Percentiles rank a stretch among this genome's conserved stretches.
Conservation (phyloP, 768 basidiomycete species). For the Kondoa malvinella region DNA sequence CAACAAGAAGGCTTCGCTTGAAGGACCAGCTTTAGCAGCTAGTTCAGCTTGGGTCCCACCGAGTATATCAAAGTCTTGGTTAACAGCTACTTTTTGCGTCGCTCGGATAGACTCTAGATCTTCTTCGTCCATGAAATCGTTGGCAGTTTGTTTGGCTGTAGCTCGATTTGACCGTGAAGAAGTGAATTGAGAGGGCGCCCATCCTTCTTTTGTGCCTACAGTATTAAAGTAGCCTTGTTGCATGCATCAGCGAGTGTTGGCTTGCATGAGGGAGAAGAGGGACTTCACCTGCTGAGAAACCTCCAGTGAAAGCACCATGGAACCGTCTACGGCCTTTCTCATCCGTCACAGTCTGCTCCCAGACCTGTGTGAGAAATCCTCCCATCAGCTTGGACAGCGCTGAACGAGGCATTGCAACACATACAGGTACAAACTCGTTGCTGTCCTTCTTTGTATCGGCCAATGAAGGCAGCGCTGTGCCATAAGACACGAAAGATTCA, state of each 20-base stretch:
- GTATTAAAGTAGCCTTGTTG: slow-evolving; percentile 69
- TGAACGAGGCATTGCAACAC: slow-evolving; percentile 31
- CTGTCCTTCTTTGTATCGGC: slow-evolving; percentile 68
- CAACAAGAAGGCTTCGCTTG: slow-evolving; percentile 40
- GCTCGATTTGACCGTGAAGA: slow-evolving; percentile 61
- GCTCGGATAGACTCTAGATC: slow-evolving; percentile 70
- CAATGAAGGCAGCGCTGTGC: slow-evolving; percentile 84
- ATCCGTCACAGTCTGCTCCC: slow-evolving; percentile 96
- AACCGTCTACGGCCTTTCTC: slow-evolving; percentile 78
- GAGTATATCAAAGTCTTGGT: slow-evolving; percentile 10
- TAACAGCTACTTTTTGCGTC: slow-evolving; percentile 50
- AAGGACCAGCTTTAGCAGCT: slow-evolving; percentile 37
- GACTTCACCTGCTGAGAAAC: slow-evolving; percentile 61
- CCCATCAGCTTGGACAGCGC: slow-evolving; percentile 21
- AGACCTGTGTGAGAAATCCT: slow-evolving; percentile 51
- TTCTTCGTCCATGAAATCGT: slow-evolving; percentile 99
- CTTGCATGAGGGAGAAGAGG: background rate
- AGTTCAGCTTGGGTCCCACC: background rate
- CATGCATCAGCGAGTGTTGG: background rate
- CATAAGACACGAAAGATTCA: slow-evolving; percentile 77
- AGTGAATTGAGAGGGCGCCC: slow-evolving; percentile 80
- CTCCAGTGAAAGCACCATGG: slow-evolving; percentile 98
- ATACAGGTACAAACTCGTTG: slow-evolving; percentile 86
- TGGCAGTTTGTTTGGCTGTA: slow-evolving; percentile 44
- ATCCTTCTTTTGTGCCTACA: slow-evolving; percentile 97